Evolutionary conservation across 1,284 basidiomycete genomes (phyloP).

Genomic region (Caloboletus inedulis): DNA sequence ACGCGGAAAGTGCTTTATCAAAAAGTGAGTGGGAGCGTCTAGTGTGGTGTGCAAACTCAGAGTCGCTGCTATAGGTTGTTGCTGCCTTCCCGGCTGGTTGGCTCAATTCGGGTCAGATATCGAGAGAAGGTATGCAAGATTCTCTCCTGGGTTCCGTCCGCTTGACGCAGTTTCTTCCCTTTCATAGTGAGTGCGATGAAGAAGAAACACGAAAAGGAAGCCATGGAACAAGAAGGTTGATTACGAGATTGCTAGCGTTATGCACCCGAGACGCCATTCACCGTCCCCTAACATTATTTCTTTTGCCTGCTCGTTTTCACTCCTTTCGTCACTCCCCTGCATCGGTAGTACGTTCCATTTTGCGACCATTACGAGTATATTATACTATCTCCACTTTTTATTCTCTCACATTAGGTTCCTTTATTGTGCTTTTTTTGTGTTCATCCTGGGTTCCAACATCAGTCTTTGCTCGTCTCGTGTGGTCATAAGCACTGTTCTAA

Average conservation of each 20-base stretch:
- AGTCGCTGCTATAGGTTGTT: slow-evolving; percentile 51
- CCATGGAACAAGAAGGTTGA: slow-evolving; percentile 48
- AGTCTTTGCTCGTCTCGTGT: neutral
- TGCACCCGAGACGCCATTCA: neutral
- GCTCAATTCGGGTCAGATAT: slow-evolving; percentile 54
- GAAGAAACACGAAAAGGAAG: slow-evolving; percentile 67
- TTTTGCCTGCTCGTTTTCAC: neutral
- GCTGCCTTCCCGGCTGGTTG: slow-evolving; percentile 54
- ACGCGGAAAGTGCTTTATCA: slow-evolving; percentile 74
- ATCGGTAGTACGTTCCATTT: neutral
- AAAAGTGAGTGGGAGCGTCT: slow-evolving; percentile 42
- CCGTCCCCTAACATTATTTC: slow-evolving; percentile 23
- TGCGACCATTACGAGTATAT: slow-evolving; percentile 11
- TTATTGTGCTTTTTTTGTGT: slow-evolving; percentile 3
- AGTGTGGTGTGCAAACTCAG: neutral
- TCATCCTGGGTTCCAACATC: slow-evolving; percentile 9
- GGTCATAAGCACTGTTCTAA: neutral
- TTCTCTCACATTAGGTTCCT: slow-evolving; percentile 18
- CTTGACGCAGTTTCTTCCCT: neutral
- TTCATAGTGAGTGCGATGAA: slow-evolving; percentile 71
- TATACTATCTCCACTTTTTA: slow-evolving; percentile 21
- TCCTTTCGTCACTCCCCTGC: neutral
- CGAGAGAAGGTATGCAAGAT: slow-evolving; percentile 45
- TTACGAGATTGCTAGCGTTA: neutral
- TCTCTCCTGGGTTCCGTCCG: neutral